A percentile compares a stretch with the other conserved stretches of the same genome.
These are phyloP conservation scores for Talaromyces rugulosus DNA, from an alignment of 2,329 filamentous ascomycete genomes.

Conservation along the genomic window DNA sequence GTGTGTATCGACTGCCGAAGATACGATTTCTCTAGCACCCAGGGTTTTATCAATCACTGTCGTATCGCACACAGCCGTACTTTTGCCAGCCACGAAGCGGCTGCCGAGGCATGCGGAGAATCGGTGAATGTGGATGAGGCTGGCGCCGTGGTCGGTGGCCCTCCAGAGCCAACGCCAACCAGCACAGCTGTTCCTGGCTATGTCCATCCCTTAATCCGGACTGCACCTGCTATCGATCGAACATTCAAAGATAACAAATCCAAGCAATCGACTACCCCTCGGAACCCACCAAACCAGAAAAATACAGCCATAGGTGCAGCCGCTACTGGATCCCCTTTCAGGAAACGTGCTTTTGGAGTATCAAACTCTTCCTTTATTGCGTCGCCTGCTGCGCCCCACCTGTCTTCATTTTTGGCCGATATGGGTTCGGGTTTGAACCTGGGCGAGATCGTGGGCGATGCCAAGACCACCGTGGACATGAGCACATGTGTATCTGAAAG, in stretches of 20 bases:
- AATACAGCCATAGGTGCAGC: background rate
- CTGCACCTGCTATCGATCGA: conserved; percentile 46
- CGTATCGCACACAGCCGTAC: conserved; percentile 91
- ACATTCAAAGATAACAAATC: conserved; percentile 17
- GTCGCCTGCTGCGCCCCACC: conserved; percentile 59
- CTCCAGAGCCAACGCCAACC: conserved; percentile 20
- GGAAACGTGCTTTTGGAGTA: conserved; percentile 1
- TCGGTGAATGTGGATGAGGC: conserved; percentile 67
- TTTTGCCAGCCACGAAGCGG: conserved; percentile 94
- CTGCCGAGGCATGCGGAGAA: conserved; percentile 81
- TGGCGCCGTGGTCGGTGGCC: conserved; percentile 42
- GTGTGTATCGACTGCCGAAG: conserved; percentile 85
- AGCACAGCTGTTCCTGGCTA: conserved; percentile 41
- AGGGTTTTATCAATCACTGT: conserved; percentile 99
- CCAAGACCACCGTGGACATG: conserved; percentile 40
- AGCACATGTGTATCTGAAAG: conserved; percentile 37
- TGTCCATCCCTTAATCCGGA: conserved; percentile 60
- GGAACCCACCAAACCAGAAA: conserved; percentile 9
- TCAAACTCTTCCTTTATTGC: conserved; percentile 44
- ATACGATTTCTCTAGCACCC: conserved; percentile 90
- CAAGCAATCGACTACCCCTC: background rate
- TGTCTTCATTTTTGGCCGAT: conserved; percentile 62
- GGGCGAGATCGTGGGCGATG: conserved; percentile 54
- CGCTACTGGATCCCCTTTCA: background rate
- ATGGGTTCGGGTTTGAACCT: conserved; percentile 61